Base-by-base conservation (phyloP, 441 rosid genomes). In the Gossypium aridum region DNA sequence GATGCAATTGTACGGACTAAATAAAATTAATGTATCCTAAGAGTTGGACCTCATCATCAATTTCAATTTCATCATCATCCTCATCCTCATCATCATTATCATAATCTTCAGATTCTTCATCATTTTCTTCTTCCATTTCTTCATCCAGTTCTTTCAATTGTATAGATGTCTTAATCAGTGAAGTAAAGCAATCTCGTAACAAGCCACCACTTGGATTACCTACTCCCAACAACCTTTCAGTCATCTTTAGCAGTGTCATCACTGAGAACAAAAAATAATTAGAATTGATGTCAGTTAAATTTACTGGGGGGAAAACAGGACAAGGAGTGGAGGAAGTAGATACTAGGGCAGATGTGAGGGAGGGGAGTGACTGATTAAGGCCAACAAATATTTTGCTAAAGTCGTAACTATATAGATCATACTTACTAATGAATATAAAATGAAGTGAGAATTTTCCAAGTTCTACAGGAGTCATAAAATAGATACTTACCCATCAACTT, bases 401-500 rank as follows among this genome's bases (percentile, higher is more conserved):
- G 56, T 14, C 13, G 25, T 66, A 23, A 49, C 71, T 67, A 47
- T 23, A 67, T 0, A 47, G 67, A 67, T 49, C 57, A 67, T 23
- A 67, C 19, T 26, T 13, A 25, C 20, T n/a, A 25, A 49, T 68
- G 13, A 49, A 26, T n/a, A 68, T 8, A 47, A 20, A 67, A 65
- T 3, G 12, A 47, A 47, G 16, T 7, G 47, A 7, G 39, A 16
- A 16, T 16, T 25, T 13, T 28, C 73, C 62, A 23, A 72, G 12
- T 45, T 57, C 19, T 56, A 34, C 14, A 56, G 51, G 43, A 71
- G 71, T 63, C 63, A 65, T 9, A 55, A 65, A 62, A 10, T 16
- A 72, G 62, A 22, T 51, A 71, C 87, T 72, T 12, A 93, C 98
- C 93, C 77, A 77, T 79, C 75, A 93, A 85, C 84, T 90, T 91